Evolutionary conservation across 768 basidiomycete genomes (phyloP), one percentile per base, ranked within the genome.

Genomic region (Phanerodontia chrysosporium): DNA sequence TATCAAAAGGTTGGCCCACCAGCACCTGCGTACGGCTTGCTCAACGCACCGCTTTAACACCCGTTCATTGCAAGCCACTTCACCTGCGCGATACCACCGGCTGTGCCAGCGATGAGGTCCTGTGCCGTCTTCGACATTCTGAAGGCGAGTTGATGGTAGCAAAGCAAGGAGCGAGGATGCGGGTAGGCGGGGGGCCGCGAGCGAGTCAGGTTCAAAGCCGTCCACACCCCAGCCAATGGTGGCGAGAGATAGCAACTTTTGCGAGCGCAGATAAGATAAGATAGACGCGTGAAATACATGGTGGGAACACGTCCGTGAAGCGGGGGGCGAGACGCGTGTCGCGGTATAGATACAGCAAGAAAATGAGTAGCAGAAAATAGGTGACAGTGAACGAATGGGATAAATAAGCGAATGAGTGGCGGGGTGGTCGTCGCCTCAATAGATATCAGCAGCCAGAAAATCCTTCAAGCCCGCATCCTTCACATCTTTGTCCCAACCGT

Each of bases 1-100:
- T 95, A 73, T 98, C 95, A 73, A 98, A 98, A 13, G 95, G 95
- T 72, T 96, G 92, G 49, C 92, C 93, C 49, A 94, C 92, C 48
- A 94, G 79, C 60, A 93, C 90, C 89, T 92, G 60, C 57, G 36
- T 24, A 46, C 10, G 49, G n/a, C 51, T 30, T n/a, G 51, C 58
- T 53, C 28, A 52, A 44, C 51, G 27, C 57, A 39, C 18, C 57
- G 32, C 49, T 22, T 39, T 53, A 13, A 58, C 25, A 39, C 35
- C 56, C 25, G 6, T 42, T 13, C n/a, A 16, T n/a, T 35, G 46
- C 55, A 51, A 27, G 22, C 28, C 16, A 62, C 66, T 56, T 64
- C 60, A 85, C 91, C 83, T 95, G 95, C 59, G 87, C 86, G 68
- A 96, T 86, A 51, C 94, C 94, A 49, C 94, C 94, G n/a, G 83